Percentiles rank a stretch among this genome's conserved stretches.
Conservation (phyloP, 345 rosid species). For the Eucalyptus paniculata region DNA sequence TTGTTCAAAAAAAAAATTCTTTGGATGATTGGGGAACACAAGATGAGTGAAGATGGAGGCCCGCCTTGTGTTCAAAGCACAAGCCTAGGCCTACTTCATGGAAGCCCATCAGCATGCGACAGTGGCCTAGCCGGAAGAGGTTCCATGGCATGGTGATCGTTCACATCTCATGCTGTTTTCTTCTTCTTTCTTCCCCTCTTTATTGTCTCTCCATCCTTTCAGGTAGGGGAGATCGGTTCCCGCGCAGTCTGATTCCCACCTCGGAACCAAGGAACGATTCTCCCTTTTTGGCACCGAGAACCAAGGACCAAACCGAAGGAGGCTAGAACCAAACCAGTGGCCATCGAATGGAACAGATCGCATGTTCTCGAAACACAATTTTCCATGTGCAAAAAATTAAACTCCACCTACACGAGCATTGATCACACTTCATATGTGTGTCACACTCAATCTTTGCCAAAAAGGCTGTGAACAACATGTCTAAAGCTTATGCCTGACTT, state of each 20-base stretch:
- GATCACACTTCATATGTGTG: no score
- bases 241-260: accelerated
- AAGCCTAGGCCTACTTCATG: neutral
- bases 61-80: neutral
- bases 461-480: no score
- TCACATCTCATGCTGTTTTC: no score
- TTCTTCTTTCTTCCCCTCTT: no score
- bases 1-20: neutral
- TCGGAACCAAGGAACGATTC: accelerated
- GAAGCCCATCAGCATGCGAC: neutral
- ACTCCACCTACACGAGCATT: neutral
- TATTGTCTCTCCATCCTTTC: no score
- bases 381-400: no score
- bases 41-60: neutral
- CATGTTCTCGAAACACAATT: no score
- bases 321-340: accelerated
- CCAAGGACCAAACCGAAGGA: no score
- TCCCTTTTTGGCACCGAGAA: no score
- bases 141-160: neutral
- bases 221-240: no score
- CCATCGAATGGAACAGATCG: no score
- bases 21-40: neutral
- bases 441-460: no score
- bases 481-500: accelerated
- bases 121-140: neutral